phyloP scores from a whole-genome alignment of 331 rosid species.

The Rhamnella rubrinervis region DNA sequence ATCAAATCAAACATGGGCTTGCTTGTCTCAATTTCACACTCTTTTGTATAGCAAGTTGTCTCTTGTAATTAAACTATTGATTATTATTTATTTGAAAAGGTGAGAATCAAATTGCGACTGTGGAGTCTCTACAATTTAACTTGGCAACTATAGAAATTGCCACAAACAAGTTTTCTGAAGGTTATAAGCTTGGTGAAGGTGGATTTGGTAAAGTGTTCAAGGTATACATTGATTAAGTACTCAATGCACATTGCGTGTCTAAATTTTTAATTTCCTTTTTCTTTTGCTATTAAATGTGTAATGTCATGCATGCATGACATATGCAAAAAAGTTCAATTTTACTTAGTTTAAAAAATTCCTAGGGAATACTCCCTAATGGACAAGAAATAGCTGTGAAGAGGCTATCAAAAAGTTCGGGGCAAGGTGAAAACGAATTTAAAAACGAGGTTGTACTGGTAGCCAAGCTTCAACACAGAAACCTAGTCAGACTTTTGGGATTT shows the following conservation, averaged over 20 bases:
- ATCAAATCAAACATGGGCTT: too few species aligned
- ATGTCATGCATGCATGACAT: background rate
- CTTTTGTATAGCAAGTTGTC: too few species aligned
- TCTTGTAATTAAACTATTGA: too few species aligned
- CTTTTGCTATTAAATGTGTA: background rate
- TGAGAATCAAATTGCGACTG: slow-evolving; percentile 6
- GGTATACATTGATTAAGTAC: slow-evolving; percentile 8
- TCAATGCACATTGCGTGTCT: too few species aligned
- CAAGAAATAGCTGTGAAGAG: slow-evolving; percentile 36
- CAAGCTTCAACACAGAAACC: slow-evolving; percentile 38
- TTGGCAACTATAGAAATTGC: slow-evolving; percentile 32
- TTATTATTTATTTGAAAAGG: too few species aligned
- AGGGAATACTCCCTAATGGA: slow-evolving; percentile 31
- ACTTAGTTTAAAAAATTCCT: too few species aligned
- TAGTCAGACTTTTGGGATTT: slow-evolving; percentile 49
- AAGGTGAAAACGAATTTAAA: slow-evolving; percentile 22
- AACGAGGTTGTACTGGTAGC: slow-evolving; percentile 33
- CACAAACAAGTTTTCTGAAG: slow-evolving; percentile 24
- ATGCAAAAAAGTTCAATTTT: background rate
- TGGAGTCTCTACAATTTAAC: slow-evolving; percentile 41
- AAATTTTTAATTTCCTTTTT: too few species aligned
- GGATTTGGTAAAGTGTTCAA: slow-evolving; percentile 43
- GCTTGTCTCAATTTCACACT: too few species aligned
- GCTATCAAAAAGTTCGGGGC: slow-evolving; percentile 24
- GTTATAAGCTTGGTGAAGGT: slow-evolving; percentile 38